A percentile compares a stretch with the other conserved stretches of the same genome.
Conservation (phyloP, 2,329 filamentous ascomycete genomes). For the Gaeumannomyces sp. region DNA sequence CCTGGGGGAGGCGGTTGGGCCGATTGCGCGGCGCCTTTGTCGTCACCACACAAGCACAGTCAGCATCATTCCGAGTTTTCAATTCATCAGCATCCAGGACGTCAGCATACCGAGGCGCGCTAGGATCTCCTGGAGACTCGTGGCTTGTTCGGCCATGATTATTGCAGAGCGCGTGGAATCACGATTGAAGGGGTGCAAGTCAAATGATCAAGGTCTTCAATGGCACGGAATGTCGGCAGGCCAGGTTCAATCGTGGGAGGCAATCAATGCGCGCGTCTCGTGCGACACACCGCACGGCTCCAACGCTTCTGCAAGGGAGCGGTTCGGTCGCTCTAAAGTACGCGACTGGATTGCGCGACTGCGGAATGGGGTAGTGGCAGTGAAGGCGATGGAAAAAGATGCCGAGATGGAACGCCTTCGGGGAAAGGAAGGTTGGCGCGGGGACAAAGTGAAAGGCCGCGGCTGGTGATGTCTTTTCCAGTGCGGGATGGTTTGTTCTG, state of each 20-base stretch:
- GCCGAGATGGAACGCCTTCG: too few relatives aligned
- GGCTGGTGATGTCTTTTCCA: neutral
- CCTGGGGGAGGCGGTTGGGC: conserved; percentile 3
- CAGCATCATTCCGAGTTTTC: neutral
- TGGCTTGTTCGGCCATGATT: conserved; percentile 7
- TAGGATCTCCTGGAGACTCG: conserved; percentile 9
- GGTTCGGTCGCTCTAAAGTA: neutral
- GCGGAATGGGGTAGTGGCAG: neutral
- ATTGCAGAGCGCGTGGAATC: neutral
- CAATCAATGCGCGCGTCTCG: neutral
- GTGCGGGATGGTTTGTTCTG: neutral
- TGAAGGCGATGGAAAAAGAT: neutral
- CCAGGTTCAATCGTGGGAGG: neutral
- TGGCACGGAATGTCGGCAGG: neutral
- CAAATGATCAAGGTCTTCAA: neutral
- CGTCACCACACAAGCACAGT: neutral
- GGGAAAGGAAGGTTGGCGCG: neutral
- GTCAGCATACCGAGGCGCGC: conserved; percentile 9
- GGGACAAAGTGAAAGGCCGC: neutral
- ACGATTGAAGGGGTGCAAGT: conserved; percentile 1
- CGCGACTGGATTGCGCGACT: neutral
- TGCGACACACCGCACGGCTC: neutral
- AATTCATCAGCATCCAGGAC: neutral
- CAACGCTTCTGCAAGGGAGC: neutral
- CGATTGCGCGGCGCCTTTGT: conserved; percentile 7